Base-by-base conservation (phyloP, 177 flowering plant genomes). In the Vitis hybrid region DNA sequence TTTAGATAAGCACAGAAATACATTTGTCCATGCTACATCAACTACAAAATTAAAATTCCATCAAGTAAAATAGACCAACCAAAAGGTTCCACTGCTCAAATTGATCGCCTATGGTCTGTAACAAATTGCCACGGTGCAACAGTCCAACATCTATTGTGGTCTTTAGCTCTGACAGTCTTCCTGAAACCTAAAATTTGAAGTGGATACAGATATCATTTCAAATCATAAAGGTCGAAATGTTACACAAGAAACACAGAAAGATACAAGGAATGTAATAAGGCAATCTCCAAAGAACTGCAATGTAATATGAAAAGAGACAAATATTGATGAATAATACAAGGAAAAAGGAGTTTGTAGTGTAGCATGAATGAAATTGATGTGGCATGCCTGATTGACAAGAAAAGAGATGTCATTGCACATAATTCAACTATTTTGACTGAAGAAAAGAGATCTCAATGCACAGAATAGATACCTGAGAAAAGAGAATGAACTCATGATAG, bases 121-220 rank as follows among this genome's bases (percentile, higher is more conserved):
- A 77, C 75, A 84, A 70, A 63, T 65, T 80, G 49, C 65, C 72
- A 10, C 75, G 70, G 59, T 82, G 83, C 72, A 66, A 26, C 59
- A 74, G 69, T 48, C 87, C 87, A 23, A 75, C 76, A 75, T 84
- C 87, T 14, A 84, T 71, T 3, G 87, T 79, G 15, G 78, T 80
- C 66, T 78, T 82, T 62, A 84, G 71, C 63, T 84, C 87, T 49
- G 81, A 64, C 34, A 82, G 51, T 68, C 76, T 82, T 50, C 78
- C 78, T 2, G 85, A 72, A 40, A 84, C 85, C 87, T 84, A 64
- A 30, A 65, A 51, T 32, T 23, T 17, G 14, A 34, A 61, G 10
- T 2, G 26, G 21, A 5, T 18, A 17, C 9, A 51, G 30, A 3
- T 26, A 60, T 54, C 13, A 70, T 40, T 52, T 52, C 52, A 30